Base-by-base conservation (phyloP, 2,329 filamentous ascomycete species). In the Chaetomiaceae sp. region DNA sequence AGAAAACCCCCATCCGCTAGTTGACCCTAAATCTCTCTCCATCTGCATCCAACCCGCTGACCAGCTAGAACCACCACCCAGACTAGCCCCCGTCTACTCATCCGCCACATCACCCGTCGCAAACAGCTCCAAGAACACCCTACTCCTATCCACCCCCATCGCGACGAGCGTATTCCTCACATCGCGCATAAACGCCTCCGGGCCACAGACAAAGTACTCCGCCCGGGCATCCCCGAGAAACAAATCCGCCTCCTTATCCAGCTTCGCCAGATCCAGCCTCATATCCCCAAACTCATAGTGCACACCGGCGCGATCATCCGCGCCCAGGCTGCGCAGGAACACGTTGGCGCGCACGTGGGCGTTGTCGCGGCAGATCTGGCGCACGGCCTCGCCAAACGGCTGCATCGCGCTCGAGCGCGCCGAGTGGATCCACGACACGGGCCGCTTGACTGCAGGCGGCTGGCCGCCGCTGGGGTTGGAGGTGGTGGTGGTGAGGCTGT, bases 161-260 rank as follows among this genome's bases (percentile, higher is more conserved):
- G 58, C 66, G 55, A 72, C 65, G 47, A 89, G 67, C 54, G 68
- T 72, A 7, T 65, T 63, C 53, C 77, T 68, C 18, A 77, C 67
- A 30, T 78, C 75, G 9, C 72, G 57, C 86, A 90, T 90, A 69
- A 88, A 90, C 7, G 62, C 60, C 49, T 74, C 71, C 0, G 86
- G 85, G 0, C 86, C 86, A 58, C 86, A 90, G 43, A 87, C 67
- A 56, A 78, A 89, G 62, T 88, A 90, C 58, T 81, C 70, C 0
- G 86, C 72, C 35, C 65, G 65, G 1, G 63, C 40, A 55, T 83
- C 68, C 17, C 70, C 66, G 1, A 82, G 60, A 54, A 73, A 78
- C n/a, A 90, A 65, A 37, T 77, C 68, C 1, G 65, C 58, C 8
- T 75, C 67, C 19, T 65, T 61, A 52, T 77, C 72, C 30, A 87